A percentile compares a stretch with the other conserved stretches of the same genome.
These are phyloP conservation scores for Phaffia tasmanica DNA, from an alignment of 768 basidiomycete species.

Conservation along the genomic window DNA sequence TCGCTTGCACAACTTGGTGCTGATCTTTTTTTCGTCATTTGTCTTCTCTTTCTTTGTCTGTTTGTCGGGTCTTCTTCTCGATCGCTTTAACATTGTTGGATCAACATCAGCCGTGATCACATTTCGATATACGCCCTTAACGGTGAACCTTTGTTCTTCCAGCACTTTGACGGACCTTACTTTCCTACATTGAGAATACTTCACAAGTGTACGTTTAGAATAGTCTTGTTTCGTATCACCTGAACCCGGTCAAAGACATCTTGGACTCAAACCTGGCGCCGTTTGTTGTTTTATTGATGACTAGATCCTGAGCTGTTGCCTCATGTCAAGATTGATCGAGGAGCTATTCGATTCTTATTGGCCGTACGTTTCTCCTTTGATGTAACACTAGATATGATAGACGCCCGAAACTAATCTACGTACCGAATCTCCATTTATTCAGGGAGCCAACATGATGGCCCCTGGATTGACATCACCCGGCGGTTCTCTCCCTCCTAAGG, in stretches of 20 bases:
- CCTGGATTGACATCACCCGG: constrained; percentile 90
- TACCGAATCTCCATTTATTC: not conserved
- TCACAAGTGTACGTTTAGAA: constrained; percentile 63
- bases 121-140: constrained; percentile 84
- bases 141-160: constrained; percentile 80
- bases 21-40: not conserved
- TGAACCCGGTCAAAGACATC: not conserved
- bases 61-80: not conserved
- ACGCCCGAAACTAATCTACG: not conserved
- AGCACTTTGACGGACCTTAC: constrained; percentile 89
- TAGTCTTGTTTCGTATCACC: not conserved
- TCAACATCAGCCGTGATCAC: constrained; percentile 66
- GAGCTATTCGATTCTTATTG: constrained; percentile 93
- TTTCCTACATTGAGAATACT: constrained; percentile 78
- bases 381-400: not conserved
- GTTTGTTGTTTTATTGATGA: not conserved
- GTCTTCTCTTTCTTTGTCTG: not conserved
- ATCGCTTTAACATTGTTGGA: not conserved
- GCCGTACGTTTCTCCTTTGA: constrained; percentile 43
- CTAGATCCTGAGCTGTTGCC: constrained; percentile 85
- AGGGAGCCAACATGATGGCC: constrained; percentile 42
- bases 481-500: constrained; percentile 68
- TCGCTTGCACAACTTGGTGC: not conserved
- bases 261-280: not conserved
- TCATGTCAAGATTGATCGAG: constrained; percentile 80